Percentiles rank a stretch among this genome's conserved stretches.
Evolutionary conservation across 2,329 filamentous ascomycete genomes (phyloP).

Genomic region (Exophiala lecanii-corni): DNA sequence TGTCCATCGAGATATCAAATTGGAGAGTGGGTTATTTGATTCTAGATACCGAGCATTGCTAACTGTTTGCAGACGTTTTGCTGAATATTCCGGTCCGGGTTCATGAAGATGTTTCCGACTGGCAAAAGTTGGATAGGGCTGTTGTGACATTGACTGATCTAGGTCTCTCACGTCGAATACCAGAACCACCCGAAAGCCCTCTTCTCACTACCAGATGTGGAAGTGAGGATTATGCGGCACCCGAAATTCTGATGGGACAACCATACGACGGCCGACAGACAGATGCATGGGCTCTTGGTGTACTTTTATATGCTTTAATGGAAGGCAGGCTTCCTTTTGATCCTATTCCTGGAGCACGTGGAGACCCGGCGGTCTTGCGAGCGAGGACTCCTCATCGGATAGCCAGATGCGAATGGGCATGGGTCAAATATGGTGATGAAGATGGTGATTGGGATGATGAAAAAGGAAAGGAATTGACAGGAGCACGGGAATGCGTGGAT

Average conservation of each 20-base stretch:
- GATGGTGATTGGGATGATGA: conserved; percentile 79
- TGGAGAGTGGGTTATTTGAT: conserved; percentile 69
- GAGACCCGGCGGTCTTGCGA: conserved; percentile 68
- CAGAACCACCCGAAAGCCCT: conserved; percentile 67
- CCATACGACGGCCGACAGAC: conserved; percentile 88
- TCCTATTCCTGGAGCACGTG: conserved; percentile 69
- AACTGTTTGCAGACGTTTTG: conserved; percentile 65
- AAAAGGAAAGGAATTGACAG: conserved; percentile 62
- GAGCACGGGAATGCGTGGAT: conserved; percentile 77
- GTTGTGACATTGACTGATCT: conserved; percentile 87
- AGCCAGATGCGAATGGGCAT: conserved; percentile 90
- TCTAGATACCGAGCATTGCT: conserved; percentile 17
- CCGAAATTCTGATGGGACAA: conserved; percentile 92
- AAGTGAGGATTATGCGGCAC: conserved; percentile 94
- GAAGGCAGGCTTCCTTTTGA: conserved; percentile 94
- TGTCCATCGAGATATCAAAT: conserved; percentile 95
- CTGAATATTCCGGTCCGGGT: conserved; percentile 72
- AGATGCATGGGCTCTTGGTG: conserved; percentile 92
- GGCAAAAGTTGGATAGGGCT: conserved; percentile 71
- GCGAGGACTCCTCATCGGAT: conserved; percentile 90
- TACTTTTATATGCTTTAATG: conserved; percentile 86
- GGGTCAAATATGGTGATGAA: conserved; percentile 78
- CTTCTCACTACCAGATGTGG: conserved; percentile 91
- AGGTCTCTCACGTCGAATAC: conserved; percentile 79
- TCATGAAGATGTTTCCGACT: conserved; percentile 64